Conservation (phyloP, 805 yeast genomes). For the Komagataella ulmi region DNA sequence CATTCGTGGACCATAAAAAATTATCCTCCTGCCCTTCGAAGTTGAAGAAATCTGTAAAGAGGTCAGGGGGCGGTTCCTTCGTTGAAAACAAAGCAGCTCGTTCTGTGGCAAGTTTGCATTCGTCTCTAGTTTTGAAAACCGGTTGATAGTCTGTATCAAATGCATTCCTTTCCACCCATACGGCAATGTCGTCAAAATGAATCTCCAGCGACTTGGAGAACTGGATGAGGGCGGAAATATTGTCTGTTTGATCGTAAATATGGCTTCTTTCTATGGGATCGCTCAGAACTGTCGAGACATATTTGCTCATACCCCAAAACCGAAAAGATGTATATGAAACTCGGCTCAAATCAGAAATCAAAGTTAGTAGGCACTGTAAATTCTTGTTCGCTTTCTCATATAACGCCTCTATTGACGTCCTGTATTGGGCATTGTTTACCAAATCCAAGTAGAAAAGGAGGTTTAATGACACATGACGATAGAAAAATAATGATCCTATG, state of each 20-base stretch:
- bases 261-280: background rate
- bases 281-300: background rate
- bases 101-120: background rate
- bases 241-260: background rate
- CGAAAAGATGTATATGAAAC: background rate
- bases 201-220: background rate
- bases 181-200: background rate
- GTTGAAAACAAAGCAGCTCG: background rate
- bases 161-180: background rate
- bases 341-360: background rate
- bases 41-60: background rate
- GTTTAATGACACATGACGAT: background rate
- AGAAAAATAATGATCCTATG: background rate
- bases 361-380: background rate
- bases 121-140: background rate
- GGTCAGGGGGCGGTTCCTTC: background rate
- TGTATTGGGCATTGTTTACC: background rate
- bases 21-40: background rate
- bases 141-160: background rate
- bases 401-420: background rate
- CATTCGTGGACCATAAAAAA: background rate
- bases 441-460: background rate
- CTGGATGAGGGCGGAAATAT: background rate
- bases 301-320: background rate
- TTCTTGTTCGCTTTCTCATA: background rate